Base-by-base conservation (phyloP, 2,329 filamentous ascomycete species). In the Monilinia polystroma region DNA sequence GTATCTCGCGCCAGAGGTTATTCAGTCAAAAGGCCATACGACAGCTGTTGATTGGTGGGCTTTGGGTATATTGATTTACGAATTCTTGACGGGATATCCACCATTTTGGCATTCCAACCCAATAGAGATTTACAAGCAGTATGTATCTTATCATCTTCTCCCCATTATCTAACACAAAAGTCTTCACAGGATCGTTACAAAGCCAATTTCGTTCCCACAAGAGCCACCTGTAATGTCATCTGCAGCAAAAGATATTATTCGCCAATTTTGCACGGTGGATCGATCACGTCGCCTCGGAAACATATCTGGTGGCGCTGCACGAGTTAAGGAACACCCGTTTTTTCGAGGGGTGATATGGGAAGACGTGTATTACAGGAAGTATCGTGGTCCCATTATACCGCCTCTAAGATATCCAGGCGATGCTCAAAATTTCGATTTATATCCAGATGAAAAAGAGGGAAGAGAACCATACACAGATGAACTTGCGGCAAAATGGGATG, bases 31-130 rank as follows among this genome's bases (percentile, higher is more conserved):
- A 76, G 91, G 90, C 16, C 87, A 90, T 75, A 88, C 85, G 3
- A 87, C 85, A 2, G 90, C 91, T 18, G 91, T 94, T 47, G 91
- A 94, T 80, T 94, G 91, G 91, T 94, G 91, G 91, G 91, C 91
- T 0, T 82, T 95, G 72, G 91, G 91, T 35, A 93, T 94, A 71
- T 79, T 95, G 66, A 88, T 94, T 68, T 94, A 92, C 77, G 91
- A 95, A 76, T 94, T 94, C 75, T 80, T 94, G 59, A 92, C 91
- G 12, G 91, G 91, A 38, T 93, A 93, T 75, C 91, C 91, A 18
- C 91, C 91, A 0, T 95, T 94, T 76, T 95, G 91, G 90, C 89
- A 93, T 75, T 88, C 91, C 71, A 94, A 93, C 71, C 91, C 91
- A 1, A 91, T 94, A 71, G 91, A 93, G 76, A 94, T 94, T 67